Percentiles rank a stretch among this genome's conserved stretches.
phyloP scores from a whole-genome alignment of 2,329 filamentous ascomycete species.

The Orbilia quercus region DNA sequence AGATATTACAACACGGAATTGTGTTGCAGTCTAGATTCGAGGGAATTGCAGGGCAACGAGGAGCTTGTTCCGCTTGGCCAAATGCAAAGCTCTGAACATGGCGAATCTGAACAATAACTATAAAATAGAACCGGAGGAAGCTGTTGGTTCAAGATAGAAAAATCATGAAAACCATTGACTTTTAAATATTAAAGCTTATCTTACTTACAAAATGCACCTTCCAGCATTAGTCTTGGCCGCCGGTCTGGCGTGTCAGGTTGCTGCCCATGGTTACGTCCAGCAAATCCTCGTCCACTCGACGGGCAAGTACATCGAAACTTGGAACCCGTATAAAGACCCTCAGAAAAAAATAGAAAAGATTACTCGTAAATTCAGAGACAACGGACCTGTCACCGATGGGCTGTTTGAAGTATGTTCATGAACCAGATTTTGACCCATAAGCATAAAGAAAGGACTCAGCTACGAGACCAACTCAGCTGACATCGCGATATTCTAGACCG shows the following conservation, averaged over 20 bases:
- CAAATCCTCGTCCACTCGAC: conserved; percentile 57
- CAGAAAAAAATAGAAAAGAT: conserved; percentile 60
- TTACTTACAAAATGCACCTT: conserved; percentile 21
- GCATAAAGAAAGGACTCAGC: too few species aligned
- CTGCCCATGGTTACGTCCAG: conserved; percentile 58
- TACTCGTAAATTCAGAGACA: conserved; percentile 60
- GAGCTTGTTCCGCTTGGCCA: too few species aligned
- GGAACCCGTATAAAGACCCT: conserved; percentile 61
- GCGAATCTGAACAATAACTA: too few species aligned
- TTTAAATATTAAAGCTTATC: too few species aligned
- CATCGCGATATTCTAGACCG: conserved; percentile 49
- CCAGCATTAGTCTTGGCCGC: conserved; percentile 22
- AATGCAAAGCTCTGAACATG: too few species aligned
- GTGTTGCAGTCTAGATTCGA: neutral
- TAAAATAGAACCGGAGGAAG: too few species aligned
- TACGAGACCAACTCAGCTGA: too few species aligned
- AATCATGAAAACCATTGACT: too few species aligned
- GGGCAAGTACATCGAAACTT: conserved; percentile 59
- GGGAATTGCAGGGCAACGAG: neutral
- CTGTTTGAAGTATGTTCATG: conserved; percentile 31
- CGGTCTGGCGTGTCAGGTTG: conserved; percentile 12
- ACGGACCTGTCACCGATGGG: conserved; percentile 60
- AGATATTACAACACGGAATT: conserved; percentile 13
- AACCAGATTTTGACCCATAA: too few species aligned
- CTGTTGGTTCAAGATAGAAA: too few species aligned